These are phyloP conservation scores for Nicotiana tomentosiformis DNA, from an alignment of 257 asterid genomes.

Conservation along the genomic window DNA sequence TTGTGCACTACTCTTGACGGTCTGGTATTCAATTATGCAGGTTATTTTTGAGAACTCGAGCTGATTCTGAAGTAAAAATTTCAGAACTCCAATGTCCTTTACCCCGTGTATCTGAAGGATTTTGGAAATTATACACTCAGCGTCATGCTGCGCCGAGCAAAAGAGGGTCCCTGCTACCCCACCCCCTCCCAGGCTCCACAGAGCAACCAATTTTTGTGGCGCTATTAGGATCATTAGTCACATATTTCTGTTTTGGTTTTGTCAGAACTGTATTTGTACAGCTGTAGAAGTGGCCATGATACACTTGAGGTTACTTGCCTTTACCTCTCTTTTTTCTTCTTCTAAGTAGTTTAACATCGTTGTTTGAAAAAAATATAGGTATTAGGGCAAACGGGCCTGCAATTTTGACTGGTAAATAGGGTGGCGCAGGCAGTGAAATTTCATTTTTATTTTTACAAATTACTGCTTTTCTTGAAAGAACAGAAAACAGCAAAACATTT, in stretches of 20 bases:
- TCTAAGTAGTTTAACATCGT: background rate
- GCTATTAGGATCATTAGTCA: conserved; percentile 4
- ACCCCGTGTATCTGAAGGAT: background rate
- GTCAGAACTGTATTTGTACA: background rate
- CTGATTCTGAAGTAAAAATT: conserved; percentile 19
- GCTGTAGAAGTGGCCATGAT: background rate
- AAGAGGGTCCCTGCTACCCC: background rate
- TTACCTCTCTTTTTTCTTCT: background rate
- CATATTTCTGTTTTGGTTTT: background rate
- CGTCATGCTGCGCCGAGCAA: background rate
- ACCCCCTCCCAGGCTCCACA: background rate
- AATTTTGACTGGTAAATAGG: too few relatives aligned
- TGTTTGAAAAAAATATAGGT: background rate
- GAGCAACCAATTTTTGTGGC: background rate
- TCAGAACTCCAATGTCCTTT: background rate
- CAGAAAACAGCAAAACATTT: too few relatives aligned
- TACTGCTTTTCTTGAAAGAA: too few relatives aligned
- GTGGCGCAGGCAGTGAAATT: too few relatives aligned
- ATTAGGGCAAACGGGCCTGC: background rate
- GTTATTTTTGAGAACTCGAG: conserved; percentile 41
- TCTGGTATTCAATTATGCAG: conserved; percentile 24
- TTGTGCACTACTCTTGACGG: background rate
- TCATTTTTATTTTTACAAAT: too few relatives aligned
- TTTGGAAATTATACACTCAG: background rate
- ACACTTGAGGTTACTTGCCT: background rate